Percentiles rank a stretch among this genome's conserved stretches.
Conservation (phyloP, 148 eudicot genomes). For the Nyssa sinensis region DNA sequence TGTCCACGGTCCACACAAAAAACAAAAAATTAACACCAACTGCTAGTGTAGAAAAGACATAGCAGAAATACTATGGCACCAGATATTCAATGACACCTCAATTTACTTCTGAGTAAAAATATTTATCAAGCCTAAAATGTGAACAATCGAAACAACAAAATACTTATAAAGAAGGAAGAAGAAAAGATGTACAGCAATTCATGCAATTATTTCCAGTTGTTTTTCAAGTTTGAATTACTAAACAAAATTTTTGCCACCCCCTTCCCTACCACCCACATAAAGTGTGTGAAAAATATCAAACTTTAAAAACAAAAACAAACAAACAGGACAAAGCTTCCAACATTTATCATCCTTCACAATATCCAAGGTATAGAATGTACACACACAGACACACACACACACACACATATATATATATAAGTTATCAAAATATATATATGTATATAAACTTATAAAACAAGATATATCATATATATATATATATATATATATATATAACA, state of each 20-base stretch:
- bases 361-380: too few species aligned
- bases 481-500: not conserved
- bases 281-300: not conserved
- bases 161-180: not conserved
- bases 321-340: not conserved
- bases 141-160: not conserved
- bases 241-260: not conserved
- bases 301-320: not conserved
- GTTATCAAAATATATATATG: too few species aligned
- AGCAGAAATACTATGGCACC: not conserved
- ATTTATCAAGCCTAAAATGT: not conserved
- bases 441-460: too few species aligned
- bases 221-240: not conserved
- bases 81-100: not conserved
- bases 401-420: too few species aligned
- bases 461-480: too few species aligned
- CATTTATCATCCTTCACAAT: not conserved
- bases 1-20: not conserved
- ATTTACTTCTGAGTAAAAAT: not conserved
- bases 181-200: not conserved
- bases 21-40: not conserved
- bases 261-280: not conserved
- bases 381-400: too few species aligned
- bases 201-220: not conserved
- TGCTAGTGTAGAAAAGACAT: slow-evolving; percentile 6